Evolutionary conservation across 2,329 filamentous ascomycete species (phyloP).

Genomic region (Clonostachys rosea): DNA sequence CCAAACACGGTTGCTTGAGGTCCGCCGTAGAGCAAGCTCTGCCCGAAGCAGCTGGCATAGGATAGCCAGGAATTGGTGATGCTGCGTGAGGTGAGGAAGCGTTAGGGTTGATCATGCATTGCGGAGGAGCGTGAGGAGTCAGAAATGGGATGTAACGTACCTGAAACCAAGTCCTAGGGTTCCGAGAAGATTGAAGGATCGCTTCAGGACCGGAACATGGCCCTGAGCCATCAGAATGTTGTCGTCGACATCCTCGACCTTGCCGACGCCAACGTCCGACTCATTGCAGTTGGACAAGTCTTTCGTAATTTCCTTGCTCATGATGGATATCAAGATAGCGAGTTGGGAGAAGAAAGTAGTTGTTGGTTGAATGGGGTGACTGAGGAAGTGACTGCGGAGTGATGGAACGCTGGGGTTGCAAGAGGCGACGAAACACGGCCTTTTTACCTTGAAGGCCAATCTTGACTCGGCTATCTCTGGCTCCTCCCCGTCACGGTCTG

Average conservation of each 20-base stretch:
- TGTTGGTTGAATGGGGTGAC: too few relatives aligned
- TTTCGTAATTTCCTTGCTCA: not conserved
- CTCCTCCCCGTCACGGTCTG: too few relatives aligned
- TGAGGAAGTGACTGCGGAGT: too few relatives aligned
- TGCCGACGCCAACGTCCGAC: slow-evolving; percentile 3
- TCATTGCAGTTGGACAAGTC: not conserved
- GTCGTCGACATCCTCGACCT: slow-evolving; percentile 4
- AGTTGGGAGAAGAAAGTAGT: too few relatives aligned
- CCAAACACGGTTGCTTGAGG: slow-evolving; percentile 8
- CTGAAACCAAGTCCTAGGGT: slow-evolving; percentile 4
- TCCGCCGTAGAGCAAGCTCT: slow-evolving; percentile 6
- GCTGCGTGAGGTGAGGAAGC: not conserved
- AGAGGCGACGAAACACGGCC: too few relatives aligned
- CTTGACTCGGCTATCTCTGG: too few relatives aligned
- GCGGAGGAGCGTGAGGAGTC: too few relatives aligned
- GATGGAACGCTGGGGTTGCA: too few relatives aligned
- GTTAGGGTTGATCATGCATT: too few relatives aligned
- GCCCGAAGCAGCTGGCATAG: slow-evolving; percentile 9
- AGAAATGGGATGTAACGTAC: not conserved
- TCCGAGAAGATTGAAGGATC: slow-evolving; percentile 7
- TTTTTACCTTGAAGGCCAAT: too few relatives aligned
- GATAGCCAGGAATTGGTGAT: slow-evolving; percentile 9
- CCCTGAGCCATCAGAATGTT: slow-evolving; percentile 9
- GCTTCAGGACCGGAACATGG: slow-evolving; percentile 6
- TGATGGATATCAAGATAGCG: not conserved